Evolutionary conservation across 164 flowering plant species (phyloP).

Genomic region (Paratinospora sagittata): DNA sequence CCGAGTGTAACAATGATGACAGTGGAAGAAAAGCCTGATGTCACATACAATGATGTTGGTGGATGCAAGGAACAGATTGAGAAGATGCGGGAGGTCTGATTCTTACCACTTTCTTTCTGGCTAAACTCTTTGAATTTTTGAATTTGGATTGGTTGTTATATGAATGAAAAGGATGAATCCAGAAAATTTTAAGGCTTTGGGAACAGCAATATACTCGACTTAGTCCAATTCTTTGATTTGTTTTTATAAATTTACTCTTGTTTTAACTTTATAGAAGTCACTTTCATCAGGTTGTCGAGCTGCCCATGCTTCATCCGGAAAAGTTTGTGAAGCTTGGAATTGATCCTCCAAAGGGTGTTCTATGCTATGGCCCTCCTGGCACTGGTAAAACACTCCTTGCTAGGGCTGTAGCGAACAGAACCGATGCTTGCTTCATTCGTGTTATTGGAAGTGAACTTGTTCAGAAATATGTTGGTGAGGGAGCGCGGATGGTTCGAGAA

Average conservation of each 20-base stretch:
- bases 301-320: slow-evolving; percentile 98
- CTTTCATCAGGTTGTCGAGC: slow-evolving; percentile 60
- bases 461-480: slow-evolving; percentile 96
- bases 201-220: not conserved
- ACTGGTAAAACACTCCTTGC: slow-evolving; percentile 97
- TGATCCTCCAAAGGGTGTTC: slow-evolving; percentile 98
- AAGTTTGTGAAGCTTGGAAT: slow-evolving; percentile 97
- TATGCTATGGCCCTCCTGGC: slow-evolving; percentile 98
- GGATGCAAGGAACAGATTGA: slow-evolving; percentile 98
- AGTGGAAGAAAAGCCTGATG: slow-evolving; percentile 97
- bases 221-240: not conserved
- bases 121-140: not conserved
- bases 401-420: slow-evolving; percentile 95
- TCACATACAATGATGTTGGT: slow-evolving; percentile 96
- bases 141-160: not conserved
- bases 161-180: not conserved
- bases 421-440: slow-evolving; percentile 96
- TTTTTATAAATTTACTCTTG: not conserved
- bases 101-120: not conserved
- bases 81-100: slow-evolving; percentile 88
- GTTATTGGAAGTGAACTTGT: slow-evolving; percentile 99
- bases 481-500: slow-evolving; percentile 97
- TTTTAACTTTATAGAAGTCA: not conserved
- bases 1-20: slow-evolving; percentile 99
- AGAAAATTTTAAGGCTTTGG: not conserved